phyloP scores from a whole-genome alignment of 192 early-diverging fungal species.

The Mortierella antarctica region DNA sequence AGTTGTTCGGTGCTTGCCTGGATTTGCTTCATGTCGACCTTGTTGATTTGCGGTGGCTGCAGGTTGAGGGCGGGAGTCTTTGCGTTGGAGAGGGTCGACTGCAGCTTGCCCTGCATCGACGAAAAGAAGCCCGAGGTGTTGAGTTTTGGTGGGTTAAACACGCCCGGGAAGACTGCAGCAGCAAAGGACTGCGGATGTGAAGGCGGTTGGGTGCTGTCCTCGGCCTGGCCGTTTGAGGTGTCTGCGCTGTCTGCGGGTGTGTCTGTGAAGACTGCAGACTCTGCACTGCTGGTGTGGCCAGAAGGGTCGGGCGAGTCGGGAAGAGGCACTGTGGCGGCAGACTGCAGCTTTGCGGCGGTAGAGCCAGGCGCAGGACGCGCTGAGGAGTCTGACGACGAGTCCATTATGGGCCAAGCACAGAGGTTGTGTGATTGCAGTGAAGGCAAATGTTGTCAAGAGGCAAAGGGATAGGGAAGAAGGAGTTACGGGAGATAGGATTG shows the following conservation, averaged over 20 bases:
- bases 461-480: no score
- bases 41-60: constrained; percentile 29
- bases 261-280: not conserved
- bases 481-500: no score
- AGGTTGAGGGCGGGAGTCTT: constrained; percentile 20
- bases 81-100: constrained; percentile 27
- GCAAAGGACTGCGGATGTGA: constrained; percentile 34
- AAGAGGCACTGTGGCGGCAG: not conserved
- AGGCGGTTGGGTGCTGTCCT: not conserved
- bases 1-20: constrained; percentile 43
- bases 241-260: not conserved
- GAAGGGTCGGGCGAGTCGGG: not conserved
- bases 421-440: no score
- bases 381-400: no score
- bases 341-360: not conserved
- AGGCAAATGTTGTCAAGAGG: no score
- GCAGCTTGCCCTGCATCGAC: constrained; percentile 44
- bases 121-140: constrained; percentile 46
- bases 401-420: no score
- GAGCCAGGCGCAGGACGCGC: not conserved
- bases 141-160: constrained; percentile 36
- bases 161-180: constrained; percentile 25
- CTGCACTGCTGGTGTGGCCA: no score
- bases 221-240: not conserved
- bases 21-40: constrained; percentile 36